These are phyloP conservation scores for Pseudotsuga menziesii DNA, from an alignment of 75 land plant genomes.

Conservation along the genomic window DNA sequence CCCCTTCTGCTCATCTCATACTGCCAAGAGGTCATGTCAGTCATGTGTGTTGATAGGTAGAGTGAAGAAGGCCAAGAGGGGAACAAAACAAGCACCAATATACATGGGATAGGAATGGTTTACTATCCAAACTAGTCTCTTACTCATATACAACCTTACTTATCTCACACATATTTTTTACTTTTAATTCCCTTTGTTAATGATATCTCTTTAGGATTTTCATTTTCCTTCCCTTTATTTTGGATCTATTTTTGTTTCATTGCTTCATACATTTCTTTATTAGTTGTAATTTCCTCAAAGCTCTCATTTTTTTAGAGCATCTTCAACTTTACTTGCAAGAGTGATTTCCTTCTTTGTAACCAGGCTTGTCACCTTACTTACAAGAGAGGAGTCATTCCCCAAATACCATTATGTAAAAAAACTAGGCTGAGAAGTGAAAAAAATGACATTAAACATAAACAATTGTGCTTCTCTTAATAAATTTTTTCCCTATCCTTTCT, in stretches of 20 bases:
- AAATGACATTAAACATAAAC: background rate
- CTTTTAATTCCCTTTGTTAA: slow-evolving; percentile 10
- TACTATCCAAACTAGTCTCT: too few species aligned
- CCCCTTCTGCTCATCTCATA: too few species aligned
- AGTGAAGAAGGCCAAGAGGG: too few species aligned
- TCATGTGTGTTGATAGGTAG: too few species aligned
- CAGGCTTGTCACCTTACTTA: slow-evolving; percentile 95
- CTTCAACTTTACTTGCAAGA: slow-evolving; percentile 77
- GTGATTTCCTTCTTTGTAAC: slow-evolving; percentile 69
- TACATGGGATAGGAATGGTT: too few species aligned
- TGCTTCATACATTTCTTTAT: slow-evolving; percentile 11
- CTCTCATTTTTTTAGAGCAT: slow-evolving; percentile 87
- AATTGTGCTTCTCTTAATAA: background rate
- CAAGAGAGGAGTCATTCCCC: background rate
- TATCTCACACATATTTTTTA: too few species aligned
- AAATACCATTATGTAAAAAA: background rate
- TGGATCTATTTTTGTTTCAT: slow-evolving; percentile 22
- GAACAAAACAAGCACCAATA: too few species aligned
- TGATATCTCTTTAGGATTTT: slow-evolving; percentile 7
- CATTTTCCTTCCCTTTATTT: slow-evolving; percentile 18
- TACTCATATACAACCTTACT: too few species aligned
- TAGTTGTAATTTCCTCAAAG: slow-evolving; percentile 58
- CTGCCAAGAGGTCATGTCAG: too few species aligned
- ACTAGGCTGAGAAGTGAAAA: background rate
- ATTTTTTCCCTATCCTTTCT: background rate